Percentiles rank a stretch among this genome's conserved stretches.
Conservation (phyloP, 2,329 filamentous ascomycete species). For the Xylaria digitata region DNA sequence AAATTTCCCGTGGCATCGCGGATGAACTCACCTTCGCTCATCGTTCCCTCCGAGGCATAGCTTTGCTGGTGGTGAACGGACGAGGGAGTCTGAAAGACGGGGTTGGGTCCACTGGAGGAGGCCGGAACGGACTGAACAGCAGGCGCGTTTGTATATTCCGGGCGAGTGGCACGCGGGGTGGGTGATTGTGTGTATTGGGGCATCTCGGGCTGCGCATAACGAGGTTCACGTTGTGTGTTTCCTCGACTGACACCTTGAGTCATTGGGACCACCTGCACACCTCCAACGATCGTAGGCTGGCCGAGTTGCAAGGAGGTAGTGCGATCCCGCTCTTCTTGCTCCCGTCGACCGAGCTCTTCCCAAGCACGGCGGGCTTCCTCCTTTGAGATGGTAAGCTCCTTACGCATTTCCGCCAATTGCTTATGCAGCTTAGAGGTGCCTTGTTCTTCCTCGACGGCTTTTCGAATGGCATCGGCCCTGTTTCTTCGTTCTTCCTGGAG, state of each 20-base stretch:
- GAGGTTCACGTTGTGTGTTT: constrained; percentile 57
- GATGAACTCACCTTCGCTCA: constrained; percentile 78
- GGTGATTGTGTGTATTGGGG: constrained; percentile 48
- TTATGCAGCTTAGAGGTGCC: constrained; percentile 79
- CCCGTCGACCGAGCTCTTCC: constrained; percentile 93
- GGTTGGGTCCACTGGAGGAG: constrained; percentile 54
- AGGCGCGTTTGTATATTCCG: constrained; percentile 57
- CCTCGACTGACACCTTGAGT: constrained; percentile 73
- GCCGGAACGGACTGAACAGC: constrained; percentile 56
- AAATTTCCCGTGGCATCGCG: constrained; percentile 71
- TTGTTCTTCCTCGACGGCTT: constrained; percentile 73
- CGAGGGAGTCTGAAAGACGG: constrained; percentile 56
- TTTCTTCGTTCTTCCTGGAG: constrained; percentile 80
- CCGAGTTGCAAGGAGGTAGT: constrained; percentile 88
- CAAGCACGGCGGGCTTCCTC: constrained; percentile 95
- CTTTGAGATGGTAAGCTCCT: constrained; percentile 93
- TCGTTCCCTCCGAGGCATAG: constrained; percentile 70
- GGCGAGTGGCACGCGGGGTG: constrained; percentile 47
- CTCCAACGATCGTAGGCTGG: constrained; percentile 87
- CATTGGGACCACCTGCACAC: constrained; percentile 96
- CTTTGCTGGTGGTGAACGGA: constrained; percentile 60
- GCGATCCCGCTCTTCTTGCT: constrained; percentile 91
- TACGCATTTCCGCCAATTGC: constrained; percentile 87
- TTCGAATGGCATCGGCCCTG: constrained; percentile 73
- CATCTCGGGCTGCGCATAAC: constrained; percentile 51